Evolutionary conservation across 768 basidiomycete species (phyloP).

Genomic region (Macrocybe gigantea): DNA sequence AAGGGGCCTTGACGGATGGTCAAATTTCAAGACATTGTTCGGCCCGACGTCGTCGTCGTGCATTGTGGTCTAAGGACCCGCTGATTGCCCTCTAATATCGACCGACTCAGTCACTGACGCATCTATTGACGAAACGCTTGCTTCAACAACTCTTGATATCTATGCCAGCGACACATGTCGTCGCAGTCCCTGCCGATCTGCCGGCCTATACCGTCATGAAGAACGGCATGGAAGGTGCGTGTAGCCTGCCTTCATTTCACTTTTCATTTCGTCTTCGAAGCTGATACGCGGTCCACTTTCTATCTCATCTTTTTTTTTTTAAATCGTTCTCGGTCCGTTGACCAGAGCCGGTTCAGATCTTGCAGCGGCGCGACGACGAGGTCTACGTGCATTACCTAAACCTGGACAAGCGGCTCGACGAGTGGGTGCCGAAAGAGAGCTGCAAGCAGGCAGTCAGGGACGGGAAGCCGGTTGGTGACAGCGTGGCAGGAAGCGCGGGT

Average conservation of each 20-base stretch:
- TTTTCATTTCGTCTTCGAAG: conserved; percentile 3
- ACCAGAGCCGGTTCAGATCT: conserved; percentile 44
- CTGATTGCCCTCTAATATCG: too few species aligned
- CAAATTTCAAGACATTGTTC: too few species aligned
- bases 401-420: conserved; percentile 68
- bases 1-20: too few species aligned
- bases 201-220: conserved; percentile 26
- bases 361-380: conserved; percentile 44
- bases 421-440: conserved; percentile 54
- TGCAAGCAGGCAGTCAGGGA: conserved; percentile 27
- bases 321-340: conserved; percentile 4
- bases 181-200: conserved; percentile 7
- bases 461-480: conserved; percentile 9
- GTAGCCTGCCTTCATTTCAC: conserved; percentile 4
- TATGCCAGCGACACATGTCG: conserved; percentile 23
- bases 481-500: conserved; percentile 1
- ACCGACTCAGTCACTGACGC: too few species aligned
- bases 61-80: too few species aligned
- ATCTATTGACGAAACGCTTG: neutral
- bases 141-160: conserved; percentile 4
- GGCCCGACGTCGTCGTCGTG: too few species aligned
- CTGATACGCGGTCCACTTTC: too few species aligned
- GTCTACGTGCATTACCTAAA: conserved; percentile 71
- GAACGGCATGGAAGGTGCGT: conserved; percentile 26
- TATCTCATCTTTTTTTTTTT: too few species aligned